Evolutionary conservation across 805 yeast genomes (phyloP).

Genomic region (Suhomyces faveliae): DNA sequence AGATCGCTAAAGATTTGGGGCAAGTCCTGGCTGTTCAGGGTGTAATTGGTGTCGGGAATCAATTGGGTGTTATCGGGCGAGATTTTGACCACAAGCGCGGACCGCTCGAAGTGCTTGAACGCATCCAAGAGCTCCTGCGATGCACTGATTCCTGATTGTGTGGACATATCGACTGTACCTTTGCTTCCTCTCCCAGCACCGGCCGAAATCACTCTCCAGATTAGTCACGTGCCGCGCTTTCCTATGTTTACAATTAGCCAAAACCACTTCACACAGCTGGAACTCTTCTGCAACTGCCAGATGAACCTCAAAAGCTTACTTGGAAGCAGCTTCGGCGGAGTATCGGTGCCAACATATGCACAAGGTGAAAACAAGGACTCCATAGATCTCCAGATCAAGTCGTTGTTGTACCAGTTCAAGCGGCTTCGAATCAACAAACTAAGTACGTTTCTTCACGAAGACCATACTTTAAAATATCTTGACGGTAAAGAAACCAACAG

Average conservation of each 20-base stretch:
- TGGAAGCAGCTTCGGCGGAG: neutral
- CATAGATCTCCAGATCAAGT: slow-evolving; percentile 59
- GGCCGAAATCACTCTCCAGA: neutral
- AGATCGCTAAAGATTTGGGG: slow-evolving; percentile 20
- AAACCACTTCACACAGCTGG: neutral
- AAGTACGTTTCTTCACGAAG: slow-evolving; percentile 39
- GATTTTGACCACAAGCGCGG: slow-evolving; percentile 31
- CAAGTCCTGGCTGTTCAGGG: slow-evolving; percentile 12
- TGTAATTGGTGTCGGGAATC: slow-evolving; percentile 26
- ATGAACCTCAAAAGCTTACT: slow-evolving; percentile 4
- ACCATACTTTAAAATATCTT: slow-evolving; percentile 16
- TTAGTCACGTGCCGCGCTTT: neutral
- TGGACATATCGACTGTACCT: slow-evolving; percentile 28
- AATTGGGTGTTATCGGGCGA: slow-evolving; percentile 34
- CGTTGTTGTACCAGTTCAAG: slow-evolving; percentile 57
- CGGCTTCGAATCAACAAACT: slow-evolving; percentile 46
- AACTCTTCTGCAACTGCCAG: neutral
- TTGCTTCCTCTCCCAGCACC: neutral
- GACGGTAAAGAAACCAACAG: slow-evolving; percentile 3
- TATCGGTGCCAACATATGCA: slow-evolving; percentile 12
- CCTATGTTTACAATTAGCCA: neutral
- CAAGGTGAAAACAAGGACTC: slow-evolving; percentile 40
- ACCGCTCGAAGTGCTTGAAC: slow-evolving; percentile 34
- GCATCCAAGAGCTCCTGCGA: slow-evolving; percentile 42
- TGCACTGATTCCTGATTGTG: slow-evolving; percentile 44